Conservation (phyloP, 345 rosid genomes). For the Luvunga scandens region DNA sequence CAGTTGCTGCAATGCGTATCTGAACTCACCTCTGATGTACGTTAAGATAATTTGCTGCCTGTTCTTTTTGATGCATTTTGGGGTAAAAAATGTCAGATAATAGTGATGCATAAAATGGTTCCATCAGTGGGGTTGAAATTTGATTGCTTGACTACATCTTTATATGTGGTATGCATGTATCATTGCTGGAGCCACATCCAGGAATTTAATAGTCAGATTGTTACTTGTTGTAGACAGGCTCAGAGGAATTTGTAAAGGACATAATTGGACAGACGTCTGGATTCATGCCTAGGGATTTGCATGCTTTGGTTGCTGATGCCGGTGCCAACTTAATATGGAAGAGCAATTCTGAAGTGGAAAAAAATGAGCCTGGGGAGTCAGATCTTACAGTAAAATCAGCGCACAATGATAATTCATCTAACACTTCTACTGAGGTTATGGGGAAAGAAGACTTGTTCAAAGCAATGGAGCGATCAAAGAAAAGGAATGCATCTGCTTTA, state of each 20-base stretch:
- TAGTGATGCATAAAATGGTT: not conserved
- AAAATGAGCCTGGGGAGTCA: constrained; percentile 29
- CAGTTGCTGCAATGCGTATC: constrained; percentile 69
- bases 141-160: not conserved
- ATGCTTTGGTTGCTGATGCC: constrained; percentile 87
- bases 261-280: constrained; percentile 94
- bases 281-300: constrained; percentile 83
- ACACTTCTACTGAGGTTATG: constrained; percentile 26
- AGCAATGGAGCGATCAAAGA: constrained; percentile 88
- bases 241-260: constrained; percentile 65
- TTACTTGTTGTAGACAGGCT: constrained; percentile 53
- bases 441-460: constrained; percentile 55
- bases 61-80: constrained; percentile 2
- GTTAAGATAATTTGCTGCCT: constrained; percentile 21
- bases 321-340: constrained; percentile 60
- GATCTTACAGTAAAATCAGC: constrained; percentile 28
- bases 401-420: constrained; percentile 28
- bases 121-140: constrained; percentile 1
- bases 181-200: not conserved
- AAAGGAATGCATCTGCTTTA: constrained; percentile 88
- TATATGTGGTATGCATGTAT: not conserved
- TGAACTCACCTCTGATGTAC: constrained; percentile 61
- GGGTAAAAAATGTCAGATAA: not conserved
- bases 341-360: constrained; percentile 34
- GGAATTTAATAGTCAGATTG: constrained; percentile 23